These are phyloP conservation scores for Aspergillus haitiensis DNA, from an alignment of 495 filamentous ascomycete genomes.

Conservation along the genomic window DNA sequence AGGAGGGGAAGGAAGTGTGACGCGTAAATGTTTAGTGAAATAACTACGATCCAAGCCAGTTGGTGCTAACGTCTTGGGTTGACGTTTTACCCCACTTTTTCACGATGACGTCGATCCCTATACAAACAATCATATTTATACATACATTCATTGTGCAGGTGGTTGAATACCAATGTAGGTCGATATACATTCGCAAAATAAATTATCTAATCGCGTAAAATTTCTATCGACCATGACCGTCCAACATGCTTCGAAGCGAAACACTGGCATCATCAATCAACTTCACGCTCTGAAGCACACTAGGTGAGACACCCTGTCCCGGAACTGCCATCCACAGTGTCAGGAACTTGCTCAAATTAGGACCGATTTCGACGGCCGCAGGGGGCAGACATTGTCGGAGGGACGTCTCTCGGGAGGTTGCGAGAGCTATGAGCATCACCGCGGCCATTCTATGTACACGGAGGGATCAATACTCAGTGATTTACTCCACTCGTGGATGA, in stretches of 20 bases:
- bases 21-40: too few relatives aligned
- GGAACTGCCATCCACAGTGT: constrained; percentile 26
- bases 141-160: too few relatives aligned
- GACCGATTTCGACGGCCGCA: constrained; percentile 22
- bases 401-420: constrained; percentile 20
- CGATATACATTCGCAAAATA: background rate
- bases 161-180: background rate
- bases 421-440: constrained; percentile 25
- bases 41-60: background rate
- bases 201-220: background rate
- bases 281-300: constrained; percentile 22
- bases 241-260: background rate
- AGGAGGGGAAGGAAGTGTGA: background rate
- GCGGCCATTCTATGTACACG: constrained; percentile 25
- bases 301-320: constrained; percentile 27
- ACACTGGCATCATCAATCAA: constrained; percentile 23
- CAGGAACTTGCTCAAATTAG: constrained; percentile 21
- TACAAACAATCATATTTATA: background rate
- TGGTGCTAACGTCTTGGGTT: background rate
- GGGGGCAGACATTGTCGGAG: constrained; percentile 16
- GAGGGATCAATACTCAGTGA: too few relatives aligned
- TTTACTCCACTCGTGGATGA: too few relatives aligned
- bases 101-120: background rate
- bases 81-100: too few relatives aligned
- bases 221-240: too few relatives aligned